Base-by-base conservation (phyloP, 345 rosid species). In the Linum tenue region DNA sequence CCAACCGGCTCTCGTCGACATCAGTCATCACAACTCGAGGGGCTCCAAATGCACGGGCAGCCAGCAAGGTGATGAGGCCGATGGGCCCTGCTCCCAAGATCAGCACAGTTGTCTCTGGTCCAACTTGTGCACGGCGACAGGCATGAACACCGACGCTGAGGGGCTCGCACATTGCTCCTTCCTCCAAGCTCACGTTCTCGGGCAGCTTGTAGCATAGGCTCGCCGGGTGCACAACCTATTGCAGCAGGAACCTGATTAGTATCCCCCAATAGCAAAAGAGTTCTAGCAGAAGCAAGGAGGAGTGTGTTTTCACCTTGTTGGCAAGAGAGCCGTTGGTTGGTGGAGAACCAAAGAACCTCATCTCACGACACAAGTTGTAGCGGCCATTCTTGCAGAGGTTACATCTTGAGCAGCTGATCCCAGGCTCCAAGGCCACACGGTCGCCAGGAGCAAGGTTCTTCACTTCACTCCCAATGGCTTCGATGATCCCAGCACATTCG, bases 101-200 rank as follows among this genome's bases (percentile, higher is more conserved):
- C 74, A 94, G 73, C 0, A 88, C 85, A 35, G 70, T 88, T 39
- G 89, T 86, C 65, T 81, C 89, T 0, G 96, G 96, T 60, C 89
- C 86, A 64, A 86, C 69, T 59, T 77, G 67, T 39, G 99, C 99
- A 43, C 92, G 80, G 16, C 92, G 89, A 70, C 99, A 94, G 57
- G 99, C 96, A 59, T 94, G 95, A 10, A 94, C 96, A 51, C 97
- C 96, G 39, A 88, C 91, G 69, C 97, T 94, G 22, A 90, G 76
- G 55, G 96, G 97, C 70, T 94, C 99, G 65, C 99, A 90, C 97
- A 94, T 88, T 59, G 96, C 92, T 67, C 96, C 96, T 83, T 90
- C 99, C 75, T 94, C 97, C 77, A 94, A 76, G 81, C 91, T 90
- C 65, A 90, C 92, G 65, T 85, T 86, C 8, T 90, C 92, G 1